phyloP scores from a whole-genome alignment of 2,329 filamentous ascomycete species.

The Corniculantispora saksenae region DNA sequence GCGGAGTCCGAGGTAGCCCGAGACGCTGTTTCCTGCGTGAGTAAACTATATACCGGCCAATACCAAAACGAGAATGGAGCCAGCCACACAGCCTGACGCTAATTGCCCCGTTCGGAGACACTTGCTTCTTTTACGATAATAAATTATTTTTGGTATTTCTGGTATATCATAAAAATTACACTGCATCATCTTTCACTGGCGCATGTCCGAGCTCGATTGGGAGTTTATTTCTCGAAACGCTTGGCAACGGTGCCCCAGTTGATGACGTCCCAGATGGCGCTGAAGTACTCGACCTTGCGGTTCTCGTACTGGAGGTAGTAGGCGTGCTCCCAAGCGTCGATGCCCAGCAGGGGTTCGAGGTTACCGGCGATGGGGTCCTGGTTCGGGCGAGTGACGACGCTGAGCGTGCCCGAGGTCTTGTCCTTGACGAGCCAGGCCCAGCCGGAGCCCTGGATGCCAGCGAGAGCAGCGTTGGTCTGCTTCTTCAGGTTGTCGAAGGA shows the following conservation, averaged over 20 bases:
- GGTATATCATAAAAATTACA: constrained; percentile 19
- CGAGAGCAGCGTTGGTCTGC: constrained; percentile 66
- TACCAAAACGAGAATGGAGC: background rate
- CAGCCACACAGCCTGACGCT: background rate
- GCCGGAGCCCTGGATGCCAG: constrained; percentile 81
- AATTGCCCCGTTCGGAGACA: too few relatives aligned
- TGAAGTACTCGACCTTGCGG: constrained; percentile 94
- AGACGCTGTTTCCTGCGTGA: background rate
- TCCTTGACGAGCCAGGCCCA: constrained; percentile 89
- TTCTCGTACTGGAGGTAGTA: constrained; percentile 97
- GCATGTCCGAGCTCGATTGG: background rate
- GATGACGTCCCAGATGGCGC: constrained; percentile 89
- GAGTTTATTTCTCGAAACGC: constrained; percentile 60
- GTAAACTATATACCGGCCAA: background rate
- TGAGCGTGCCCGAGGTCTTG: constrained; percentile 60
- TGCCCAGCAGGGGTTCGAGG: constrained; percentile 78
- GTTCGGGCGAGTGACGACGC: constrained; percentile 74
- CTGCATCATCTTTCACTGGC: background rate
- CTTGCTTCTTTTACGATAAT: background rate
- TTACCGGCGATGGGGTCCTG: constrained; percentile 87
- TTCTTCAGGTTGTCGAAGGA: constrained; percentile 64
- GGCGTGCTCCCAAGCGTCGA: constrained; percentile 96
- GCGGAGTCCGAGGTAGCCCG: constrained; percentile 10
- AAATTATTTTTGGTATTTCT: constrained; percentile 3
- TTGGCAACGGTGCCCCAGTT: constrained; percentile 92